phyloP scores from a whole-genome alignment of 345 rosid genomes.

The Gynandropsis gynandra region DNA sequence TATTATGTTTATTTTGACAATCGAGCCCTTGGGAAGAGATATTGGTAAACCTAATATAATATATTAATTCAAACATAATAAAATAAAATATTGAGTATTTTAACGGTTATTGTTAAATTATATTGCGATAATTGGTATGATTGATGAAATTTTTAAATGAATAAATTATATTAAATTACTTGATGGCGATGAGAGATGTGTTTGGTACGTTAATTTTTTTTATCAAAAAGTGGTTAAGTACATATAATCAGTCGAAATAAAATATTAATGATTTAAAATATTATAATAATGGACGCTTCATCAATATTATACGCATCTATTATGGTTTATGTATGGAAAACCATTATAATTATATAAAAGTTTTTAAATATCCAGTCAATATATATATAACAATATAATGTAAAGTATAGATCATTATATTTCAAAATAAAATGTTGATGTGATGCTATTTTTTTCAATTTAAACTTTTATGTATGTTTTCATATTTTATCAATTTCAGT shows the following conservation, averaged over 20 bases:
- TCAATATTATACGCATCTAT: not conserved
- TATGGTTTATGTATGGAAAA: not conserved
- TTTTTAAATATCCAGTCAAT: no score
- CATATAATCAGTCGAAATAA: slow-evolving; percentile 21
- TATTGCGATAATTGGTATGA: slow-evolving; percentile 24
- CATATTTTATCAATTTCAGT: no score
- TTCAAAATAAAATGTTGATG: no score
- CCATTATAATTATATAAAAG: no score
- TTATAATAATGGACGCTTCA: slow-evolving; percentile 12
- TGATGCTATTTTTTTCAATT: no score
- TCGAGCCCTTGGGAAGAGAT: no score
- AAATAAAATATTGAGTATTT: slow-evolving; percentile 16
- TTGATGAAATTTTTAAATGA: not conserved
- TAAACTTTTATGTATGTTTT: no score
- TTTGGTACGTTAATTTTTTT: no score
- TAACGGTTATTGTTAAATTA: slow-evolving; percentile 17
- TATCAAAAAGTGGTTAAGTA: slow-evolving; percentile 5
- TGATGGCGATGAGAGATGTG: slow-evolving; percentile 14
- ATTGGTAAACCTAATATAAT: no score
- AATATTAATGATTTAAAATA: not conserved
- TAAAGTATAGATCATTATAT: no score
- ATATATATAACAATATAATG: no score
- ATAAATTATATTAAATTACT: slow-evolving; percentile 6
- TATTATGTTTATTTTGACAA: no score
- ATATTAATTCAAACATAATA: slow-evolving; percentile 7